Conservation (phyloP, 148 eudicot species). For the Rhododendron griersonianum region DNA sequence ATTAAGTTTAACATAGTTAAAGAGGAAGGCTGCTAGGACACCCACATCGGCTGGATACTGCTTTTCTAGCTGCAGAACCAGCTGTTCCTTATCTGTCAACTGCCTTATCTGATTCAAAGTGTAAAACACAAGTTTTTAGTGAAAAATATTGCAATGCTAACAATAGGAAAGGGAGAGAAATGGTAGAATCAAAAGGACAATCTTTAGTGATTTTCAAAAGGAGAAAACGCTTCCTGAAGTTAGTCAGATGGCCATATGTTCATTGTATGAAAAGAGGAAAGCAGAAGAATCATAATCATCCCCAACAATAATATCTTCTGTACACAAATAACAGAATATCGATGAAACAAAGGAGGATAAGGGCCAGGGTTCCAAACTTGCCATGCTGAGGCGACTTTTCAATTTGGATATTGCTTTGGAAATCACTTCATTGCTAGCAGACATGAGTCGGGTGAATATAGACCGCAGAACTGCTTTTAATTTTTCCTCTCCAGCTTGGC, state of each 20-base stretch:
- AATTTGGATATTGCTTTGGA: slow-evolving; percentile 47
- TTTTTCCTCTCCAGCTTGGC: slow-evolving; percentile 43
- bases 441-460: slow-evolving; percentile 72
- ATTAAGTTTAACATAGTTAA: slow-evolving; percentile 73
- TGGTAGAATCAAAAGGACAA: not conserved
- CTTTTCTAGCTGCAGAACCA: slow-evolving; percentile 65
- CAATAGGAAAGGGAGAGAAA: not conserved
- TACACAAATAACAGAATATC: not conserved
- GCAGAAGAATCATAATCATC: not conserved
- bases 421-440: slow-evolving; percentile 58
- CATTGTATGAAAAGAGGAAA: not conserved
- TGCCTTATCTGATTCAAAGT: slow-evolving; percentile 31
- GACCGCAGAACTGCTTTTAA: slow-evolving; percentile 45
- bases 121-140: not conserved
- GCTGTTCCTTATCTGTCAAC: slow-evolving; percentile 72
- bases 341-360: not conserved
- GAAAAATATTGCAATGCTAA: not conserved
- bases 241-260: too few relatives aligned
- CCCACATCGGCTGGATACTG: slow-evolving; percentile 87
- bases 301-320: not conserved
- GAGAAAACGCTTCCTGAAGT: not conserved
- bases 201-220: not conserved
- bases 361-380: slow-evolving; percentile 12
- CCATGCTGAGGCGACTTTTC: slow-evolving; percentile 52
- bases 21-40: slow-evolving; percentile 69